These are phyloP conservation scores for Arabidopsis arenosa DNA, from an alignment of 345 rosid species.

Conservation along the genomic window DNA sequence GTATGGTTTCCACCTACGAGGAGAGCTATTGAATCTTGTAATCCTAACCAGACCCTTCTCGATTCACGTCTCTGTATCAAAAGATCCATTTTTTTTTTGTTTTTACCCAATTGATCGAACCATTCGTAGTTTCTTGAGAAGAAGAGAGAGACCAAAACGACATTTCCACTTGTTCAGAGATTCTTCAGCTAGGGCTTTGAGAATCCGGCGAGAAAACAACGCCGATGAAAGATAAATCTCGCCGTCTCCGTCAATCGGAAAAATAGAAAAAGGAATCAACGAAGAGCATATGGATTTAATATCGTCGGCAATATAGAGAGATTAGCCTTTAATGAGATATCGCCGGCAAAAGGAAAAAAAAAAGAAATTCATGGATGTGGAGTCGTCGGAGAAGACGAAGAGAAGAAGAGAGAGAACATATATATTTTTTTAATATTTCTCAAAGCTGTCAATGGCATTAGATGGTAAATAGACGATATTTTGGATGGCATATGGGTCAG, in stretches of 20 bases:
- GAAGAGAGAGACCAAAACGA: slow-evolving; percentile 61
- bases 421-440: too few relatives aligned
- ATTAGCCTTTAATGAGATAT: too few relatives aligned
- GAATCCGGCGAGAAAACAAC: slow-evolving; percentile 14
- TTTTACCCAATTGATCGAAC: slow-evolving; percentile 32
- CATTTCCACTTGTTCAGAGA: slow-evolving; percentile 46
- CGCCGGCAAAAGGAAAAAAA: too few relatives aligned
- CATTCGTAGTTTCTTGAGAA: slow-evolving; percentile 25
- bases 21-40: slow-evolving; percentile 75
- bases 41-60: slow-evolving; percentile 70
- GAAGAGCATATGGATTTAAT: slow-evolving; percentile 13
- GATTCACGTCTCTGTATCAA: slow-evolving; percentile 54
- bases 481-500: too few relatives aligned
- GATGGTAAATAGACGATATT: too few relatives aligned
- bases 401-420: too few relatives aligned
- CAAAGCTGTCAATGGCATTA: too few relatives aligned
- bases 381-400: too few relatives aligned
- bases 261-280: slow-evolving; percentile 31
- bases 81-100: slow-evolving; percentile 45
- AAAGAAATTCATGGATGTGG: too few relatives aligned
- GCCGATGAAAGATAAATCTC: slow-evolving; percentile 20
- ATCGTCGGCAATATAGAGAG: neutral
- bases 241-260: slow-evolving; percentile 30
- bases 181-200: slow-evolving; percentile 18
- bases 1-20: slow-evolving; percentile 99